A percentile compares a stretch with the other conserved stretches of the same genome.
These are phyloP conservation scores for Lithocarpus polystachyus DNA, from an alignment of 306 rosid genomes.

Conservation along the genomic window DNA sequence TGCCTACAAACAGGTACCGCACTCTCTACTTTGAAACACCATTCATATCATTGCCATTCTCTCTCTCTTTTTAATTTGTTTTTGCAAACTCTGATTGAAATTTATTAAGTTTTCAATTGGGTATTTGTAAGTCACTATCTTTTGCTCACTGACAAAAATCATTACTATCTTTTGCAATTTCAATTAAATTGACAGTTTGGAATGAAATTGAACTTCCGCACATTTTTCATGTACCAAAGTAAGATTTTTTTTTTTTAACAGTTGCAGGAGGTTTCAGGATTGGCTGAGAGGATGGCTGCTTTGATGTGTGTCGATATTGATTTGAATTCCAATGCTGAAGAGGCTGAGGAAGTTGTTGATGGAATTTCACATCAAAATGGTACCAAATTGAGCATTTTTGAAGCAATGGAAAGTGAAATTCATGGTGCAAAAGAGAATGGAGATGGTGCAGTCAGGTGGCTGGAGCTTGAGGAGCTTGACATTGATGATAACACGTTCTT, in stretches of 20 bases:
- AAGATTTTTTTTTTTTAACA: conserved; percentile 1
- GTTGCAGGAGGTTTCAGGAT: conserved; percentile 77
- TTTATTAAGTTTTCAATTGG: too few relatives aligned
- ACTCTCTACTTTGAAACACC: too few relatives aligned
- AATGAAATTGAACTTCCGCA: too few relatives aligned
- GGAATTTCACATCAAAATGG: conserved; percentile 17
- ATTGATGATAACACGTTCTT: conserved; percentile 63
- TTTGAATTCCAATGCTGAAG: conserved; percentile 42
- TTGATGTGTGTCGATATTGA: conserved; percentile 76
- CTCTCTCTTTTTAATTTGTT: not conserved
- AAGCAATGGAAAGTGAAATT: conserved; percentile 54
- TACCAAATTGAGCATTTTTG: conserved; percentile 34
- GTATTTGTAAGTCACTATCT: too few relatives aligned
- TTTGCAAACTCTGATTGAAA: too few relatives aligned
- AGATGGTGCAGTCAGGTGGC: conserved; percentile 53
- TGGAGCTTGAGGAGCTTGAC: conserved; percentile 86
- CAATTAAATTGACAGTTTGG: not conserved
- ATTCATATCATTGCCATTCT: not conserved
- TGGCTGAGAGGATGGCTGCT: conserved; percentile 88
- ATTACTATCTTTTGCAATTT: too few relatives aligned
- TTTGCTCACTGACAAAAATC: too few relatives aligned
- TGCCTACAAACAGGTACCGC: conserved; percentile 65
- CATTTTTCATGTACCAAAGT: not conserved
- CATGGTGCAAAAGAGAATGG: conserved; percentile 44
- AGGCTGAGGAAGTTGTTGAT: conserved; percentile 7